phyloP scores from a whole-genome alignment of 176 grass and related monocot genomes.

The Pontederia paniculata region DNA sequence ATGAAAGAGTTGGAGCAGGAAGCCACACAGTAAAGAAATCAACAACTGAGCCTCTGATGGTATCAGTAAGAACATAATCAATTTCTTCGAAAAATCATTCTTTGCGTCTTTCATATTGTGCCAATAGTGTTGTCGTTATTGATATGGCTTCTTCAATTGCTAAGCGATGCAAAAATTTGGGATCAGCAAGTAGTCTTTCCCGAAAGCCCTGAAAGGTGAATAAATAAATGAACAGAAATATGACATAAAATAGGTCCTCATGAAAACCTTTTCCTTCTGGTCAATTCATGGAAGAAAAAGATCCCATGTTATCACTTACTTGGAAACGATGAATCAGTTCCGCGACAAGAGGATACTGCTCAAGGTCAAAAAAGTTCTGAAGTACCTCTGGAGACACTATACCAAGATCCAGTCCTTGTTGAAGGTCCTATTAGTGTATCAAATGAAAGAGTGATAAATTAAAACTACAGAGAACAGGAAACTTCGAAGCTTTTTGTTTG shows the following conservation, averaged over 20 bases:
- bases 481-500: too few relatives aligned
- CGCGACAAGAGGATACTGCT: slow-evolving; percentile 66
- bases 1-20: slow-evolving; percentile 88
- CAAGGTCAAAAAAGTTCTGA: slow-evolving; percentile 99
- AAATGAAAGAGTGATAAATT: too few relatives aligned
- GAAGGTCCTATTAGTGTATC: slow-evolving; percentile 44
- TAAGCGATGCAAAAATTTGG: slow-evolving; percentile 75
- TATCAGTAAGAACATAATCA: slow-evolving; percentile 90
- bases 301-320: slow-evolving; percentile 23
- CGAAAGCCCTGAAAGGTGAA: slow-evolving; percentile 66
- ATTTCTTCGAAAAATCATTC: slow-evolving; percentile 84
- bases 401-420: slow-evolving; percentile 92
- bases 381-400: slow-evolving; percentile 92
- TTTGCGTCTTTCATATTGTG: slow-evolving; percentile 92
- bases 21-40: slow-evolving; percentile 99
- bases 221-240: slow-evolving; percentile 5
- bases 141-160: slow-evolving; percentile 93
- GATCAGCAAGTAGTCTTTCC: slow-evolving; percentile 90
- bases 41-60: slow-evolving; percentile 91
- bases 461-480: too few relatives aligned
- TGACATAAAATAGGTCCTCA: too few relatives aligned
- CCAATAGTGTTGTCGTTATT: slow-evolving; percentile 78
- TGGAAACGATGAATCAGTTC: slow-evolving; percentile 92
- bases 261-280: too few relatives aligned
- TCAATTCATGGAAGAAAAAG: too few relatives aligned